A percentile compares a stretch with the other conserved stretches of the same genome.
These are phyloP conservation scores for Heliamphora pulchella DNA, from an alignment of 179 eudicot species.

Conservation along the genomic window DNA sequence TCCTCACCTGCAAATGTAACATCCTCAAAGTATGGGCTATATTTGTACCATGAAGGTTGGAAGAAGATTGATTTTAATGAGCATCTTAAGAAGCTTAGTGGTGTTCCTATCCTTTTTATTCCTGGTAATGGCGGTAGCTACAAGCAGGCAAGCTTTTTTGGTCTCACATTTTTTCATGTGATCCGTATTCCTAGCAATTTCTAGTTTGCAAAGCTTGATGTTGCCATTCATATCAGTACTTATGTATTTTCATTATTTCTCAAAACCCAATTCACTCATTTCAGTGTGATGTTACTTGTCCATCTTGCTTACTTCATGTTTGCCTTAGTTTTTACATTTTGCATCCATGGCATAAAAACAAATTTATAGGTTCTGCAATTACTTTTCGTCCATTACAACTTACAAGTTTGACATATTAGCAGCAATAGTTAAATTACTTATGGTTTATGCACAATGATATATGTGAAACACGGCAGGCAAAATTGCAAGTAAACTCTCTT, in stretches of 20 bases:
- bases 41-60: slow-evolving; percentile 98
- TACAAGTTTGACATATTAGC: background rate
- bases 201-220: background rate
- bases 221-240: background rate
- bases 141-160: slow-evolving; percentile 65
- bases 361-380: background rate
- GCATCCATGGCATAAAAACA: background rate
- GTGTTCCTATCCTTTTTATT: slow-evolving; percentile 78
- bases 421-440: background rate
- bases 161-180: background rate
- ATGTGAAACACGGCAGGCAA: background rate
- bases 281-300: background rate
- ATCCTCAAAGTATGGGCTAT: slow-evolving; percentile 68
- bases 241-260: background rate
- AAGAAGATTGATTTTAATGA: slow-evolving; percentile 69
- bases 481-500: background rate
- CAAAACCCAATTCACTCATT: background rate
- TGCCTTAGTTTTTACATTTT: background rate
- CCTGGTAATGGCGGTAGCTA: slow-evolving; percentile 98
- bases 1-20: slow-evolving; percentile 51
- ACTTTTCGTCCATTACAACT: too few species aligned
- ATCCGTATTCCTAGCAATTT: slow-evolving; percentile 1
- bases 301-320: background rate
- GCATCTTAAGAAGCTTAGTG: slow-evolving; percentile 69
- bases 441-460: background rate